A percentile compares a stretch with the other conserved stretches of the same genome.
Conservation (phyloP, 208 protist species). For the Leishmania gerbilli region DNA sequence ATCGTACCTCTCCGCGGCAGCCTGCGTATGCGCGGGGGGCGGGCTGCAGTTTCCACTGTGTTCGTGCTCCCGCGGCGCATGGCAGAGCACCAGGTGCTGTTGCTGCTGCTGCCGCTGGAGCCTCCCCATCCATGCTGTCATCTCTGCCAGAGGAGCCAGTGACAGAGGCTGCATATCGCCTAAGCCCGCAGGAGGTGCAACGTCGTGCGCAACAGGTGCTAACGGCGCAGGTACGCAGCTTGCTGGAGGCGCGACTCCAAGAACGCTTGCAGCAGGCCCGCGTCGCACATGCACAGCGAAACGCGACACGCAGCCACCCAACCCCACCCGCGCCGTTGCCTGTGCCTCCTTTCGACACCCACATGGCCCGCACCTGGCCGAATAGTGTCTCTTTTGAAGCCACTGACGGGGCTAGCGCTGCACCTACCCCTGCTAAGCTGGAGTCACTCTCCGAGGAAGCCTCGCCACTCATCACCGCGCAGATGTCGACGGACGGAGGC, state of each 20-base stretch:
- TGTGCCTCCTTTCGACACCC: neutral
- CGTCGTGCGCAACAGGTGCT: constrained; percentile 22
- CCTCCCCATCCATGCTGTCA: neutral
- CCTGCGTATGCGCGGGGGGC: neutral
- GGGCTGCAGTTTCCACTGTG: neutral
- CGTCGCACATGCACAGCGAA: constrained; percentile 2
- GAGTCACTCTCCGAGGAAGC: neutral
- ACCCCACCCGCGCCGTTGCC: neutral
- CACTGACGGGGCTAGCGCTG: no score
- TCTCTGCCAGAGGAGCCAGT: neutral
- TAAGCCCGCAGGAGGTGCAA: constrained; percentile 24
- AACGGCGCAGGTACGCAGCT: constrained; percentile 20
- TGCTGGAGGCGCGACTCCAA: constrained; percentile 25
- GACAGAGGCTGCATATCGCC: constrained; percentile 21
- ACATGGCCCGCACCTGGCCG: neutral
- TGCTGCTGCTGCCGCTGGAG: neutral
- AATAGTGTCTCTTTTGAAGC: neutral
- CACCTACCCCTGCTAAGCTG: no score
- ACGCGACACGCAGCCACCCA: neutral
- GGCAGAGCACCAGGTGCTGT: neutral
- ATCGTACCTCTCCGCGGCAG: neutral
- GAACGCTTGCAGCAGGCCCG: constrained; percentile 20
- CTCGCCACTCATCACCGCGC: neutral
- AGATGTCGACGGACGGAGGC: neutral
- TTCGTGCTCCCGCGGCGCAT: neutral